Evolutionary conservation across 2,329 filamentous ascomycete genomes (phyloP).

Genomic region (Neonectria coccinea): DNA sequence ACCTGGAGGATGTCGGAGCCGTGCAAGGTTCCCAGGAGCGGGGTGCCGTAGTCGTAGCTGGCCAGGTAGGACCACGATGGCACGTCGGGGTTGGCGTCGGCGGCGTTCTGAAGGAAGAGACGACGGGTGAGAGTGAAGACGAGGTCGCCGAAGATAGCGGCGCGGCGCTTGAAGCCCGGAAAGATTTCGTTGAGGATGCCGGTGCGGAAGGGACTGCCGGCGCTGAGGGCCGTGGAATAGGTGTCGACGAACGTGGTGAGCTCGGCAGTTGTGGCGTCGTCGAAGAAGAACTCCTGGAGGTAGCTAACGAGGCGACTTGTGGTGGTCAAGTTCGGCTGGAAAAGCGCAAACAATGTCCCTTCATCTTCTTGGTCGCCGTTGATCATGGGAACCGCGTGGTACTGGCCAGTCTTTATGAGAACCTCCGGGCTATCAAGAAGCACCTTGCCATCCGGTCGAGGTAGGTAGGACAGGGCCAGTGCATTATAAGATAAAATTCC

Average conservation of each 20-base stretch:
- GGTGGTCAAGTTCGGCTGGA: conserved; percentile 75
- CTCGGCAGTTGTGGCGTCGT: conserved; percentile 61
- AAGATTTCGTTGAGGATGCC: conserved; percentile 76
- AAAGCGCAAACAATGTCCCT: conserved; percentile 79
- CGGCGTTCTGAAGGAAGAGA: conserved; percentile 65
- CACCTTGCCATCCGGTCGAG: conserved; percentile 75
- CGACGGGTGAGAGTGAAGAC: conserved; percentile 80
- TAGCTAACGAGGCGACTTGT: conserved; percentile 71
- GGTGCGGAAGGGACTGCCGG: conserved; percentile 80
- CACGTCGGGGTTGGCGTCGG: conserved; percentile 64
- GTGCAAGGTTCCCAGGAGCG: conserved; percentile 82
- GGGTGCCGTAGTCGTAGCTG: conserved; percentile 77
- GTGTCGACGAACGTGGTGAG: conserved; percentile 69
- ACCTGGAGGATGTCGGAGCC: conserved; percentile 76
- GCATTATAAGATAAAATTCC: conserved; percentile 75
- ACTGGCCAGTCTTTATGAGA: conserved; percentile 62
- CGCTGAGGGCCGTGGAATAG: conserved; percentile 67
- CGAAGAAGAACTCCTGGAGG: conserved; percentile 70
- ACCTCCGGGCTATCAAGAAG: conserved; percentile 73
- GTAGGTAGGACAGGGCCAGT: conserved; percentile 78
- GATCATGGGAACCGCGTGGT: conserved; percentile 62
- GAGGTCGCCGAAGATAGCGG: conserved; percentile 80
- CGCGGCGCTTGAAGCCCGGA: conserved; percentile 81
- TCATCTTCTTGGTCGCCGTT: conserved; percentile 85
- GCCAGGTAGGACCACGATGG: conserved; percentile 81